Percentiles rank a stretch among this genome's conserved stretches.
These are phyloP conservation scores for Smittium mucronatum DNA, from an alignment of 371 early-diverging fungal species.

Conservation along the genomic window DNA sequence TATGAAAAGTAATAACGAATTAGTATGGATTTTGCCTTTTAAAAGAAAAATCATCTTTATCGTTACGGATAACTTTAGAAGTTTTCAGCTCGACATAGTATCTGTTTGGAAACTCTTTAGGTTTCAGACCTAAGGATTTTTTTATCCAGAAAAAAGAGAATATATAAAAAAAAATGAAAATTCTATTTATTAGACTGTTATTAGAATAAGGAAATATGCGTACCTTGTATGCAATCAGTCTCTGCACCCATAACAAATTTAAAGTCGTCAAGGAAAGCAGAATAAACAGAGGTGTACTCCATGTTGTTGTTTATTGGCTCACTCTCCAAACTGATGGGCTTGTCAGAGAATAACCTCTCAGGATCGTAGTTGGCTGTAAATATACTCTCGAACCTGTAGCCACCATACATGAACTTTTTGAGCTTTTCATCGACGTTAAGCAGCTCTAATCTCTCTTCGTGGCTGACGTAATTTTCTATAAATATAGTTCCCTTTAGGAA, in stretches of 20 bases:
- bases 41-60: not conserved
- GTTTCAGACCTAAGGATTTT: not conserved
- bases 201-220: not conserved
- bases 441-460: not conserved
- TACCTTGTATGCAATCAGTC: not conserved
- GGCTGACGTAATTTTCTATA: not conserved
- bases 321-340: not conserved
- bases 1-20: not conserved
- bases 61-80: not conserved
- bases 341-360: not conserved
- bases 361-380: not conserved
- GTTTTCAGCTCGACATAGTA: not conserved
- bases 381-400: not conserved
- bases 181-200: too few species aligned
- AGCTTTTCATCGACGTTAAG: not conserved
- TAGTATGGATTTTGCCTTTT: too few species aligned
- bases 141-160: not conserved
- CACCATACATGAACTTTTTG: not conserved
- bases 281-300: not conserved
- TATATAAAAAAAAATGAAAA: not conserved
- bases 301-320: not conserved
- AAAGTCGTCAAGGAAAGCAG: not conserved
- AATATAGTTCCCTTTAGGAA: not conserved
- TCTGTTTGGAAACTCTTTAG: not conserved
- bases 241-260: not conserved